Conservation (phyloP, 179 eudicot species). For the Amaranthus tricolor region DNA sequence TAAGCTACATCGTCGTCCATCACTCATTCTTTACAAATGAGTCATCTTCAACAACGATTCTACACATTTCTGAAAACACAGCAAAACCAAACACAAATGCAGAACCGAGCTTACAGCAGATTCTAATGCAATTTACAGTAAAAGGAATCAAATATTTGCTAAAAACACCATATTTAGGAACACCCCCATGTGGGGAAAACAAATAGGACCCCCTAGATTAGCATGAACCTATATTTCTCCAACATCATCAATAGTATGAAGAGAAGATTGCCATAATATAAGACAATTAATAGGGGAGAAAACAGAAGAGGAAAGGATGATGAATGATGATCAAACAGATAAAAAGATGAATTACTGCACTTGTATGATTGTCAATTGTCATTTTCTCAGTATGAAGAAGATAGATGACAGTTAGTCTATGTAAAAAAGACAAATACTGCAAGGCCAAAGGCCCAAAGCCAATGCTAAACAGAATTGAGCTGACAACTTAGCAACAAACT, state of each 20-base stretch:
- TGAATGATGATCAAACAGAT: slow-evolving; percentile 6
- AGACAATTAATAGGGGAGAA: neutral
- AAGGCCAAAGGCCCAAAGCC: neutral
- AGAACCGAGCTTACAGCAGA: no score
- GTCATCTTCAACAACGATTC: no score
- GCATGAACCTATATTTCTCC: neutral
- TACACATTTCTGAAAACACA: no score
- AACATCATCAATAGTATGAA: neutral
- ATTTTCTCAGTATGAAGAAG: neutral
- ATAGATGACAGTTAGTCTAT: slow-evolving; percentile 1
- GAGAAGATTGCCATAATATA: neutral
- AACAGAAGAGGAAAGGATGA: neutral
- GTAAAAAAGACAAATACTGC: neutral
- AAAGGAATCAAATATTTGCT: no score
- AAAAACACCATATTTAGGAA: no score
- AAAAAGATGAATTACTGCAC: neutral
- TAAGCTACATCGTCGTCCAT: neutral
- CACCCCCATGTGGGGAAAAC: neutral
- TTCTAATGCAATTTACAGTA: no score
- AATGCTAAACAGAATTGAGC: neutral
- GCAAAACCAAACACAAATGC: no score
- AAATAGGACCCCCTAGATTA: neutral
- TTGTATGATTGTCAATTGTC: slow-evolving; percentile 6
- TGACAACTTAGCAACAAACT: slow-evolving; percentile 7
- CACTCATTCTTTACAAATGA: neutral